Percentiles rank a stretch among this genome's conserved stretches.
phyloP scores from a whole-genome alignment of 1,284 basidiomycete genomes.

The Cutaneotrichosporon cutaneum region DNA sequence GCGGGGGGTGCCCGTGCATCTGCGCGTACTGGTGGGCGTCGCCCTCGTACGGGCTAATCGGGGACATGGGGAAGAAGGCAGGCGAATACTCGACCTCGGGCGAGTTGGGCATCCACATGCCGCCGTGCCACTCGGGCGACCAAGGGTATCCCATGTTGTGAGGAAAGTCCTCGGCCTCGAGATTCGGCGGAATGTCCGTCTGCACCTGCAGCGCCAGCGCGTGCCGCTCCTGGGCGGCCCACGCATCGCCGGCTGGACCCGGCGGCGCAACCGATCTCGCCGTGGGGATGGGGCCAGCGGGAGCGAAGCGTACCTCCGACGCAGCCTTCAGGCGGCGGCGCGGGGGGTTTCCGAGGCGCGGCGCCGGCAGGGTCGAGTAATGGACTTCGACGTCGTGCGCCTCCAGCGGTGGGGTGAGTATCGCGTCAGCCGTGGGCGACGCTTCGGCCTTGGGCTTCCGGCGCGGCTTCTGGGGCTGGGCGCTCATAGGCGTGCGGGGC shows the following conservation, averaged over 20 bases:
- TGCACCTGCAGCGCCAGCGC: neutral
- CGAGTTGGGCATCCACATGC: neutral
- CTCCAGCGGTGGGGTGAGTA: neutral
- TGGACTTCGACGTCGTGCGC: neutral
- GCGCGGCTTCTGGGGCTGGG: conserved; percentile 13
- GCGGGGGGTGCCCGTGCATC: neutral
- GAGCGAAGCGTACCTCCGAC: neutral
- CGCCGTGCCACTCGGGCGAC: neutral
- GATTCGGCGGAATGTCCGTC: neutral
- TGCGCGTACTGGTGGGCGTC: no score
- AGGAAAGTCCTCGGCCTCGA: neutral
- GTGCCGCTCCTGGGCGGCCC: neutral
- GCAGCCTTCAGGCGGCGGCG: neutral
- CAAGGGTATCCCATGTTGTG: conserved; percentile 1
- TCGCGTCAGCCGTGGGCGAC: neutral
- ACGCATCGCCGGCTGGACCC: neutral
- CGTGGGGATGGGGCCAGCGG: no score
- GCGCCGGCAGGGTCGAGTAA: neutral
- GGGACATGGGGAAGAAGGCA: neutral
- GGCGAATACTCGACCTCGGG: neutral
- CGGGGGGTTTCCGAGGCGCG: neutral
- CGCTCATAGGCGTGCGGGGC: conserved; percentile 19
- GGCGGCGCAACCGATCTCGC: no score
- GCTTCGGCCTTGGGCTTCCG: neutral
- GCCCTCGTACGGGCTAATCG: neutral